Evolutionary conservation across 2,329 filamentous ascomycete genomes (phyloP), one percentile per base, ranked within the genome.

Genomic region (Claviceps humidiphila): DNA sequence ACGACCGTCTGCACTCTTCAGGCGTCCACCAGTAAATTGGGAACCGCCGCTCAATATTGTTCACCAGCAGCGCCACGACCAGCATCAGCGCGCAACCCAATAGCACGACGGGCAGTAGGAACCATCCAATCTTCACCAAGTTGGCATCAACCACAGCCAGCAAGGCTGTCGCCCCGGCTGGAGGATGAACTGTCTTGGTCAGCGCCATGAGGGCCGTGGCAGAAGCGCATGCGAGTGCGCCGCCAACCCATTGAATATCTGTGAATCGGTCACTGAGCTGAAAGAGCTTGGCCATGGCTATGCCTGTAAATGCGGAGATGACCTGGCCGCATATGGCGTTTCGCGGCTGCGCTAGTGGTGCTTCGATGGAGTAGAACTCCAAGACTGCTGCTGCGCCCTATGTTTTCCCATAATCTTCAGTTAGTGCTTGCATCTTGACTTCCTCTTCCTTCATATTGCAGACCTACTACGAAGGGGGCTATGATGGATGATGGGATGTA

Each of bases 311-410:
- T 11, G 80, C 74, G 1, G 82, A 74, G 43, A 88, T 64, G 34
- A 85, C 51, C 61, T 89, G 85, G n/a, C 84, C 82, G 6, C 83
- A 55, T 14, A 89, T 64, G 43, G 79, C 75, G 63, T 84, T 87
- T 24, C 85, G 81, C 1, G 86, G 86, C 60, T 89, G 85, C 0
- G 85, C 74, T 30, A 89, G 76, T 0, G 85, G 84, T 0, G 84
- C 84, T 49, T 85, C 80, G 58, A 88, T 82, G 47, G 80, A 74
- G 59, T 82, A 82, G 65, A 86, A 89, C 60, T 86, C 78, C 40
- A 89, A 75, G n/a, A 89, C 83, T 14, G 85, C 85, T 2, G 84
- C 81, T 4, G 85, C 85, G 50, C 85, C 85, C 82, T 85, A 34
- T 17, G 5, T 41, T 41, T 41, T 8, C 4, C 2, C 9, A n/a